A percentile compares a stretch with the other conserved stretches of the same genome.
Conservation (phyloP, 2,329 filamentous ascomycete genomes). For the Aspergillus sclerotialis region DNA sequence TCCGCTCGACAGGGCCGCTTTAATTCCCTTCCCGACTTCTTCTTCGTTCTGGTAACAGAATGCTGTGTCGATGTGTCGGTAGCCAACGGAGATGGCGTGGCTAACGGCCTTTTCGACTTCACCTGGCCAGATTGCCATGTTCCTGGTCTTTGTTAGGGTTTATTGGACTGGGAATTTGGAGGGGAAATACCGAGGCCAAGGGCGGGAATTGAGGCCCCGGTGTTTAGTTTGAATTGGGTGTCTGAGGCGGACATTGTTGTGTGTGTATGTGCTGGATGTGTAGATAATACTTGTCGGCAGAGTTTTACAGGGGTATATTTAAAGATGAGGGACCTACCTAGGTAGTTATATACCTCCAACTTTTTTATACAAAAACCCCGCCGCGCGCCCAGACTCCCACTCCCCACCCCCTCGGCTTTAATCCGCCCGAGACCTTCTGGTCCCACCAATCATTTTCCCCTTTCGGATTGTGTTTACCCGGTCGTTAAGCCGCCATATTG, state of each 20-base stretch:
- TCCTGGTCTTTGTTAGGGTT: conserved; percentile 33
- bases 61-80: conserved; percentile 36
- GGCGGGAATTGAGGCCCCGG: conserved; percentile 55
- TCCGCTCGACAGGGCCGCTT: conserved; percentile 63
- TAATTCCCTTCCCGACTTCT: conserved; percentile 72
- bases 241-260: conserved; percentile 46
- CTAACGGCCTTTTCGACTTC: conserved; percentile 54
- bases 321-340: background rate
- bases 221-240: conserved; percentile 57
- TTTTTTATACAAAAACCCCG: too few relatives aligned
- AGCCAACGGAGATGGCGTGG: conserved; percentile 45
- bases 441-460: too few relatives aligned
- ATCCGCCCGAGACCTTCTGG: too few relatives aligned
- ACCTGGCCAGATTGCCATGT: conserved; percentile 59
- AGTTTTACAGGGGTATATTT: too few relatives aligned
- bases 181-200: conserved; percentile 50
- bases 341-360: background rate
- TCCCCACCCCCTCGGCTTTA: too few relatives aligned
- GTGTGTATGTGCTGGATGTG: conserved; percentile 2
- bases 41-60: conserved; percentile 55
- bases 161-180: background rate
- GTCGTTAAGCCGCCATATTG: too few relatives aligned
- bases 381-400: too few relatives aligned
- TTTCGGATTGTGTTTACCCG: too few relatives aligned
- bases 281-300: too few relatives aligned